Base-by-base conservation (phyloP, 2,329 filamentous ascomycete species). In the Zymoseptoria tritici region DNA sequence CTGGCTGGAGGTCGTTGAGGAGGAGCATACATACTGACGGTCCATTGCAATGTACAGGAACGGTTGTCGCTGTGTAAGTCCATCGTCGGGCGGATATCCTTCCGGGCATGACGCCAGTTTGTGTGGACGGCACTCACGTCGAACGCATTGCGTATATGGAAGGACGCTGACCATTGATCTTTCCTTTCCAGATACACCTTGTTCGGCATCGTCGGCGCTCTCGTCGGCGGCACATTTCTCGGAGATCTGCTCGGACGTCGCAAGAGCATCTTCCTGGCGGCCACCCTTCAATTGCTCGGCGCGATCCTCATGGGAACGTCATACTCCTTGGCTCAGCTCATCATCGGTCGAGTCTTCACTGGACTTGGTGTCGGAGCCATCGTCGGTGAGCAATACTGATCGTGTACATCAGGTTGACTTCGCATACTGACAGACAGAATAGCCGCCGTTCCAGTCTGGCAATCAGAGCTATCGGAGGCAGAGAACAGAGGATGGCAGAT, bases 201-300 rank as follows among this genome's bases (percentile, higher is more conserved):
- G 3, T 42, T 42, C 36, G 36, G 36, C 1, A 42, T 42, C 11
- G 36, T 42, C 36, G 36, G 36, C 4, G 36, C 36, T 42, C 36
- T 42, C 4, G 36, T 42, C 36, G 36, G 36, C 13, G 36, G 36
- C 4, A 42, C 36, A 5, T 11, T 42, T 13, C 66, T 79, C 24
- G 80, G 80, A n/a, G 80, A 82, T 29, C 65, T 64, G 0, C 70
- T 81, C 1, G 80, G 80, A 4, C 72, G 80, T 16, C 79, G 78
- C 61, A 79, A 76, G 57, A 60, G 50, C 8, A 73, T 82, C 50
- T 65, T 81, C 49, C 61, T 79, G 3, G 79, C 79, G 6, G 78
- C 78, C 0, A 75, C 73, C 0, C 75, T 81, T 59, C 80, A 81
- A 77, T 70, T 70, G 22, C 67, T 79, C 51, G 80, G 79, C 1